These are phyloP conservation scores for Hanseniaspora mollemarum DNA, from an alignment of 805 yeast genomes.

Conservation along the genomic window DNA sequence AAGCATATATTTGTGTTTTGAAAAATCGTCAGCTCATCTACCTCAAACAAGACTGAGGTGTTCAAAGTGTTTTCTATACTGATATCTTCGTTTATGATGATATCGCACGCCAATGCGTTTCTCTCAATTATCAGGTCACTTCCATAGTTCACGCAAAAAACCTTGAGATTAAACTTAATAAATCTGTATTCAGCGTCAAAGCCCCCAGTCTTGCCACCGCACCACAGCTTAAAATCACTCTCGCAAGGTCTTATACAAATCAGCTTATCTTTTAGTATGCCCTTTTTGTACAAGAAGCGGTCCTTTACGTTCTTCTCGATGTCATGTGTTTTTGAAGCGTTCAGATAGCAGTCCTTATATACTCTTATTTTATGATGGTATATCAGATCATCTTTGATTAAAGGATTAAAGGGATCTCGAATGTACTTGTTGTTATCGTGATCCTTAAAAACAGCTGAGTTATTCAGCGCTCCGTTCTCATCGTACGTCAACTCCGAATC, in stretches of 20 bases:
- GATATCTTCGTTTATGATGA: slow-evolving; percentile 6
- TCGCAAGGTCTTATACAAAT: background rate
- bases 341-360: background rate
- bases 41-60: background rate
- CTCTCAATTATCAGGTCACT: background rate
- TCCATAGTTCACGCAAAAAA: slow-evolving; percentile 1
- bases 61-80: background rate
- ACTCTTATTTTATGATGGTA: slow-evolving; percentile 10
- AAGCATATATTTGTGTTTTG: slow-evolving; percentile 9
- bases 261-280: background rate
- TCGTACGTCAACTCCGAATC: background rate
- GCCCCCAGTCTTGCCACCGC: background rate
- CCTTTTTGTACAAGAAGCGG: background rate
- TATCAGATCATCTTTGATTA: slow-evolving; percentile 8
- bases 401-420: background rate
- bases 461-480: background rate
- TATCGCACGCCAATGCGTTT: background rate
- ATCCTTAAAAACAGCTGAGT: slow-evolving; percentile 1
- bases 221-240: background rate
- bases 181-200: background rate
- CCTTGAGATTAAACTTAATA: slow-evolving; percentile 7
- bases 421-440: slow-evolving; percentile 8
- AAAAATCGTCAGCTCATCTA: background rate
- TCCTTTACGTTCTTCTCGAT: slow-evolving; percentile 1
- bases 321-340: background rate